phyloP scores from a whole-genome alignment of 257 asterid species.

The Jaltomata sinuosa region DNA sequence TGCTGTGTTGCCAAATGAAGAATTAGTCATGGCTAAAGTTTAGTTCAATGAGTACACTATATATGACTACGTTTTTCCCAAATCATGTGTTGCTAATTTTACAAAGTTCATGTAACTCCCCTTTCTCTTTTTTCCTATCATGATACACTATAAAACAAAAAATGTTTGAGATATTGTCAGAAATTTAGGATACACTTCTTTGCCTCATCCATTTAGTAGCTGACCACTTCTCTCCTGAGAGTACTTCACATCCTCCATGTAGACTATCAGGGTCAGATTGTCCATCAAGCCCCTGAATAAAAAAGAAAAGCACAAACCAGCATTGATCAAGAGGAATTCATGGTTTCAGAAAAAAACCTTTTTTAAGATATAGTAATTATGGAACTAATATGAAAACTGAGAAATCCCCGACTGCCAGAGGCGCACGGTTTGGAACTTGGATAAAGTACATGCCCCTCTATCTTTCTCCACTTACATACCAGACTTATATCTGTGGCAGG shows the following conservation, averaged over 20 bases:
- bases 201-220: conserved; percentile 97
- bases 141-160: neutral
- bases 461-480: neutral
- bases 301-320: neutral
- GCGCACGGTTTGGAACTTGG: neutral
- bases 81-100: neutral
- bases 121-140: neutral
- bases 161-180: neutral
- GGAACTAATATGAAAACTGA: neutral
- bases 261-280: conserved; percentile 58
- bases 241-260: conserved; percentile 84
- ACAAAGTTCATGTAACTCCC: neutral
- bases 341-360: neutral
- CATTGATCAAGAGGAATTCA: neutral
- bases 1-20: neutral
- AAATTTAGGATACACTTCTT: conserved; percentile 16
- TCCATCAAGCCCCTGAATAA: conserved; percentile 69
- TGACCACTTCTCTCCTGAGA: conserved; percentile 84
- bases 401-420: neutral
- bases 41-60: neutral
- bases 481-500: neutral
- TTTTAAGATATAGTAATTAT: neutral
- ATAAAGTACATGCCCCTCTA: neutral
- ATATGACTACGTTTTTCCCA: neutral
- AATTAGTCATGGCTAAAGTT: neutral